phyloP scores from a whole-genome alignment of 257 asterid genomes.

The Lycium ferocissimum region DNA sequence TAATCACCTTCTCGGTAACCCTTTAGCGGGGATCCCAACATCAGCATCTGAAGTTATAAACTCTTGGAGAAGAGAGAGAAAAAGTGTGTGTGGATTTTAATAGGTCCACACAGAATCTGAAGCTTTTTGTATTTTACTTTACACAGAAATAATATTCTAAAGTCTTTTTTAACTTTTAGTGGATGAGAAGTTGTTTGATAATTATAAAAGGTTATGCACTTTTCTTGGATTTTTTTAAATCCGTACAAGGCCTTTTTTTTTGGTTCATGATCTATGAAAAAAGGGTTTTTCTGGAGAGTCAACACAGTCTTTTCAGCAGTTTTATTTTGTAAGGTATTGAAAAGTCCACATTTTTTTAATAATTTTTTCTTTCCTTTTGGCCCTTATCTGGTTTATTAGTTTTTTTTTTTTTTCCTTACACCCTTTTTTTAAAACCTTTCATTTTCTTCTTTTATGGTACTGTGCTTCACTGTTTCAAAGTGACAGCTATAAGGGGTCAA shows the following conservation, averaged over 20 bases:
- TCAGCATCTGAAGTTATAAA: slow-evolving; percentile 23
- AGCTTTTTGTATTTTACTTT: slow-evolving; percentile 26
- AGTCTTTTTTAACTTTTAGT: slow-evolving; percentile 29
- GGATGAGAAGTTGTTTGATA: background rate
- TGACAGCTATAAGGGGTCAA: slow-evolving; percentile 54
- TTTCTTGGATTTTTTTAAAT: background rate
- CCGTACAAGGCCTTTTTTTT: slow-evolving; percentile 28
- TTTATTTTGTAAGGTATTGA: slow-evolving; percentile 47
- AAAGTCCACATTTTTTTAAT: slow-evolving; percentile 45
- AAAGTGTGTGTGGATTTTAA: background rate
- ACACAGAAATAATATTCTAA: slow-evolving; percentile 21
- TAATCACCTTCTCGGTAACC: background rate
- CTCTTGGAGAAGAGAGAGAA: slow-evolving; percentile 22
- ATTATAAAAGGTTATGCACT: background rate
- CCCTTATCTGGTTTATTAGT: background rate
- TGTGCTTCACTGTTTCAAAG: slow-evolving; percentile 31
- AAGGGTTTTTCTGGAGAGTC: slow-evolving; percentile 18
- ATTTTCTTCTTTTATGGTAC: slow-evolving; percentile 47
- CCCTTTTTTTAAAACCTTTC: slow-evolving; percentile 36
- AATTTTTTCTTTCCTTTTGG: background rate
- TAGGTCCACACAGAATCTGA: slow-evolving; percentile 34
- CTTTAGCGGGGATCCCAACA: slow-evolving; percentile 39
- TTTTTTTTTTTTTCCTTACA: too few relatives aligned
- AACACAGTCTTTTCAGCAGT: background rate
- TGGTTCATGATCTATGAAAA: slow-evolving; percentile 3